Percentiles rank a stretch among this genome's conserved stretches.
phyloP scores from a whole-genome alignment of 148 eudicot species.

The Rhododendron ovatum region DNA sequence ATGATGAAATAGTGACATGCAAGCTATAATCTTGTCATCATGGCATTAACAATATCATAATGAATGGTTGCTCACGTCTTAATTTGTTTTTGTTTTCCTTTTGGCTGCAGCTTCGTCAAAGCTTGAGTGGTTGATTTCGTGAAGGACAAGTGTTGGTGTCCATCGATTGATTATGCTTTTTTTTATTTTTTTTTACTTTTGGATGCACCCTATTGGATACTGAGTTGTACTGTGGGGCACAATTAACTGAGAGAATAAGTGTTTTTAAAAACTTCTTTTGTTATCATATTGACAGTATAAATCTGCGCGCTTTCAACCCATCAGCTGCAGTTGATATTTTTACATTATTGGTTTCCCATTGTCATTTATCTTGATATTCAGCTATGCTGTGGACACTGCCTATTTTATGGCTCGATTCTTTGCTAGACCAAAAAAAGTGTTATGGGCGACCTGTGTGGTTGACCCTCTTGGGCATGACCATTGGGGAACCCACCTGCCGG shows the following conservation, averaged over 20 bases:
- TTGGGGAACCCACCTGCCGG: neutral
- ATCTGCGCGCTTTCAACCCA: neutral
- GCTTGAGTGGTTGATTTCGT: slow-evolving; percentile 2
- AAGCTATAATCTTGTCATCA: slow-evolving; percentile 1
- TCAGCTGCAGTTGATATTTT: slow-evolving; percentile 1
- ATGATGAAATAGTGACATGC: neutral
- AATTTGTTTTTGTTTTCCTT: neutral
- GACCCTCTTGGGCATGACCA: neutral
- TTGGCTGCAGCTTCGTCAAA: slow-evolving; percentile 12
- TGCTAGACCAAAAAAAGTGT: neutral
- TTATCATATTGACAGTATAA: slow-evolving; percentile 6
- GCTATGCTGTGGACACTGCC: neutral
- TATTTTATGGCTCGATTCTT: neutral
- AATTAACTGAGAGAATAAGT: slow-evolving; percentile 9
- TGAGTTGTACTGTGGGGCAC: neutral
- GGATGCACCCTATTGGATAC: neutral
- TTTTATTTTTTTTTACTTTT: neutral
- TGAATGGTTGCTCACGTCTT: neutral
- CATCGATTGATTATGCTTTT: neutral
- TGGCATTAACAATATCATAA: neutral
- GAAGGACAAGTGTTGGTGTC: slow-evolving; percentile 7
- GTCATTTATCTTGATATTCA: neutral
- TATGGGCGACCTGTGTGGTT: neutral
- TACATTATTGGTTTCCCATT: neutral
- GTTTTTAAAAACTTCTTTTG: neutral